Conservation (phyloP, 352 stramenopile genomes). For the Pseudoperonospora humuli region DNA sequence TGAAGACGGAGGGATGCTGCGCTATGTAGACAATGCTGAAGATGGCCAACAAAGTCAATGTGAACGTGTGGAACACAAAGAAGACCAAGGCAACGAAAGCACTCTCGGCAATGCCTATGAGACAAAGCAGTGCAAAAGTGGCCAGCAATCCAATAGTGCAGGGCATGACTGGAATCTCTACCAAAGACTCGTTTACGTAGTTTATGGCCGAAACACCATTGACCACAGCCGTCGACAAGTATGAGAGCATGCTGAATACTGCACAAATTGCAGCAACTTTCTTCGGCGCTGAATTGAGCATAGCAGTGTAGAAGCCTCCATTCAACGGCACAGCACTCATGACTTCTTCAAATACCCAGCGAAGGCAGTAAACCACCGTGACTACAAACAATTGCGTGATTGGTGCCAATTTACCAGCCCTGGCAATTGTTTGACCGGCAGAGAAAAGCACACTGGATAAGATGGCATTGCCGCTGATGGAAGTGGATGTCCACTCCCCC, state of each 20-base stretch:
- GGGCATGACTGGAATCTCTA: constrained; percentile 41
- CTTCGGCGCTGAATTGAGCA: constrained; percentile 88
- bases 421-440: constrained; percentile 25
- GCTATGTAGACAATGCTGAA: constrained; percentile 47
- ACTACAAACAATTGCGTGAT: constrained; percentile 74
- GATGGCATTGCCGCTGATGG: constrained; percentile 90
- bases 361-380: constrained; percentile 39
- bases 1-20: constrained; percentile 51
- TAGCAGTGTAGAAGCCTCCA: constrained; percentile 87
- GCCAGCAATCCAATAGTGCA: constrained; percentile 48
- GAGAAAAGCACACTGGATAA: constrained; percentile 80
- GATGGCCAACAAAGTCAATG: constrained; percentile 41
- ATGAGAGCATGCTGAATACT: constrained; percentile 80
- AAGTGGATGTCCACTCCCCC: constrained; percentile 71
- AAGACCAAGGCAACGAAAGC: constrained; percentile 71
- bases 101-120: constrained; percentile 83
- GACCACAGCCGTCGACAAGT: constrained; percentile 79
- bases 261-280: constrained; percentile 65
- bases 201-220: constrained; percentile 61
- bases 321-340: constrained; percentile 87
- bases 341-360: constrained; percentile 79
- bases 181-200: constrained; percentile 68
- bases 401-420: constrained; percentile 72
- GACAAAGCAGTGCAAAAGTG: constrained; percentile 71
- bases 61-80: constrained; percentile 76